These are phyloP conservation scores for Aspergillus sp. DNA, from an alignment of 2,329 filamentous ascomycete genomes.

Conservation along the genomic window DNA sequence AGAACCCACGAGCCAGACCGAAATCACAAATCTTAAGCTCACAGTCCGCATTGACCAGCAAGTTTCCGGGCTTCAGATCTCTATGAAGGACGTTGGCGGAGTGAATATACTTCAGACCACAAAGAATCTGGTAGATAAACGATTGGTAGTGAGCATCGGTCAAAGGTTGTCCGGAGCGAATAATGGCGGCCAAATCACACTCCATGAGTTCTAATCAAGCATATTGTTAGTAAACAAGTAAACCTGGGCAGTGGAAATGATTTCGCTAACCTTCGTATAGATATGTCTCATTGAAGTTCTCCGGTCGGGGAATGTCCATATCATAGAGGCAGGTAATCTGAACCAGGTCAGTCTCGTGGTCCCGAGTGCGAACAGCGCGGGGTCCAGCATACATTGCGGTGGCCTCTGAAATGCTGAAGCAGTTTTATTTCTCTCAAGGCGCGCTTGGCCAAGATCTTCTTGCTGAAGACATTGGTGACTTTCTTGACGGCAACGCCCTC, in stretches of 20 bases:
- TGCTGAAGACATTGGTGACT: conserved; percentile 99
- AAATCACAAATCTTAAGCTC: conserved; percentile 99
- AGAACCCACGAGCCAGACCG: conserved; percentile 93
- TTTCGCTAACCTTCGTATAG: conserved; percentile 81
- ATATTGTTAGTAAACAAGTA: neutral
- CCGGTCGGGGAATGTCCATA: conserved; percentile 97
- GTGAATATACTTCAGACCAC: conserved; percentile 98
- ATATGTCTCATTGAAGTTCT: conserved; percentile 99
- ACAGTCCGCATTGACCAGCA: conserved; percentile 97
- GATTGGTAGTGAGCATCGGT: conserved; percentile 99
- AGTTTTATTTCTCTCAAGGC: conserved; percentile 98
- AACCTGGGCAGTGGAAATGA: neutral
- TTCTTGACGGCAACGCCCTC: conserved; percentile 99
- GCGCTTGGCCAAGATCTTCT: conserved; percentile 98
- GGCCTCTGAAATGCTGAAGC: conserved; percentile 92
- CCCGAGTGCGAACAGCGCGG: neutral
- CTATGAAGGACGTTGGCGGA: conserved; percentile 96
- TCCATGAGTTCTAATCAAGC: conserved; percentile 86
- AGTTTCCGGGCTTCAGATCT: conserved; percentile 93
- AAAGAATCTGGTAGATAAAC: conserved; percentile 99
- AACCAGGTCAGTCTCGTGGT: conserved; percentile 37
- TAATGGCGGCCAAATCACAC: conserved; percentile 96
- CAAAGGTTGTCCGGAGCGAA: conserved; percentile 91
- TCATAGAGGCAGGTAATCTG: conserved; percentile 99
- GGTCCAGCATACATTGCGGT: conserved; percentile 68